A percentile compares a stretch with the other conserved stretches of the same genome.
Evolutionary conservation across 164 flowering plant species (phyloP).

Genomic region (Platanus orientalis): DNA sequence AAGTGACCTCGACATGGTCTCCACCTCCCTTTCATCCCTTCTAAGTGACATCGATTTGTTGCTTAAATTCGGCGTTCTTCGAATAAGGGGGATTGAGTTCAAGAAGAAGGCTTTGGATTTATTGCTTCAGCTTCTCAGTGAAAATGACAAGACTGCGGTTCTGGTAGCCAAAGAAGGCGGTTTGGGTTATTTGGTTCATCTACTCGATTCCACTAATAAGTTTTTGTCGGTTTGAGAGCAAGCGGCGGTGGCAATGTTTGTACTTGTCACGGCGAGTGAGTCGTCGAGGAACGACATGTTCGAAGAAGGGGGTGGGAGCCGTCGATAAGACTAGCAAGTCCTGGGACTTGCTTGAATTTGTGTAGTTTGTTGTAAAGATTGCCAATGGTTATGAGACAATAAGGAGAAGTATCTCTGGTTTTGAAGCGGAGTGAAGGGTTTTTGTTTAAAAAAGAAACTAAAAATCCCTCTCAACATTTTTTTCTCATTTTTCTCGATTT

Average conservation of each 20-base stretch:
- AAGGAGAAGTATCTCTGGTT: too few relatives aligned
- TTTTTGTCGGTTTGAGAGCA: constrained; percentile 46
- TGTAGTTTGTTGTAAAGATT: too few relatives aligned
- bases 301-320: constrained; percentile 75
- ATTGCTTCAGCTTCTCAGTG: constrained; percentile 40
- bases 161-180: constrained; percentile 59
- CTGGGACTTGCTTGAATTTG: too few relatives aligned
- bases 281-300: constrained; percentile 43
- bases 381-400: too few relatives aligned
- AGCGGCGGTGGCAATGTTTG: constrained; percentile 42
- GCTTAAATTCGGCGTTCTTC: constrained; percentile 77
- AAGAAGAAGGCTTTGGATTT: constrained; percentile 71
- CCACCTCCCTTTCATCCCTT: constrained; percentile 48
- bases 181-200: constrained; percentile 43
- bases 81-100: constrained; percentile 74
- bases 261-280: constrained; percentile 42
- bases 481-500: too few relatives aligned
- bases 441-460: too few relatives aligned
- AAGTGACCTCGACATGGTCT: too few relatives aligned
- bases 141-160: constrained; percentile 40
- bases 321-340: too few relatives aligned
- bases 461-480: too few relatives aligned
- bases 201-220: constrained; percentile 45
- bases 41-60: constrained; percentile 53
- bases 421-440: too few relatives aligned